A percentile compares a stretch with the other conserved stretches of the same genome.
phyloP scores from a whole-genome alignment of 2,329 filamentous ascomycete species.

The Aspergillus persii region DNA sequence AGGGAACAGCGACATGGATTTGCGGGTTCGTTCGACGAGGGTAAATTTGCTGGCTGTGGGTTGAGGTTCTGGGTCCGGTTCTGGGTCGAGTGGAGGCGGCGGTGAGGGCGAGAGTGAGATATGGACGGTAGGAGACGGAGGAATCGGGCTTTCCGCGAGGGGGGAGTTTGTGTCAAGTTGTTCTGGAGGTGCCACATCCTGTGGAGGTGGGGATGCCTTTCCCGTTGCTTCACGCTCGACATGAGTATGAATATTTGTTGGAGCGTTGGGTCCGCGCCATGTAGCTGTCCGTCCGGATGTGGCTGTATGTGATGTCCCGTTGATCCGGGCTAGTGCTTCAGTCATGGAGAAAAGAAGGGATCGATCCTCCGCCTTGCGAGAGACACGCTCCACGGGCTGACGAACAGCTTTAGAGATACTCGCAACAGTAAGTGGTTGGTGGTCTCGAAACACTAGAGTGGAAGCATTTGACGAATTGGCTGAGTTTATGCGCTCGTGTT shows the following conservation, averaged over 20 bases:
- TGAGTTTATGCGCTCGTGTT: slow-evolving; percentile 11
- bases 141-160: not conserved
- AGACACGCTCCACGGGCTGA: slow-evolving; percentile 24
- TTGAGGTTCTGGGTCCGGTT: slow-evolving; percentile 2
- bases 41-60: slow-evolving; percentile 35
- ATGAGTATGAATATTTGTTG: not conserved
- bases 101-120: slow-evolving; percentile 3
- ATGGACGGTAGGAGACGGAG: slow-evolving; percentile 1
- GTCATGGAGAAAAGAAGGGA: slow-evolving; percentile 34
- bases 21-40: slow-evolving; percentile 73
- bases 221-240: not conserved
- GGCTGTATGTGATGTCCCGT: slow-evolving; percentile 18
- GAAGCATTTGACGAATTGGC: slow-evolving; percentile 10
- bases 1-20: slow-evolving; percentile 72
- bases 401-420: slow-evolving; percentile 36
- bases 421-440: slow-evolving; percentile 38
- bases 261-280: not conserved
- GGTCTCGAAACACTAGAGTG: slow-evolving; percentile 34
- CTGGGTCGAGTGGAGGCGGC: slow-evolving; percentile 4
- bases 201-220: not conserved
- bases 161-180: not conserved
- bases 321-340: slow-evolving; percentile 31
- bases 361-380: slow-evolving; percentile 28
- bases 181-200: not conserved
- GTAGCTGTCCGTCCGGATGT: slow-evolving; percentile 1